phyloP scores from a whole-genome alignment of 768 basidiomycete genomes.

The Amanita pseudoporphyria region DNA sequence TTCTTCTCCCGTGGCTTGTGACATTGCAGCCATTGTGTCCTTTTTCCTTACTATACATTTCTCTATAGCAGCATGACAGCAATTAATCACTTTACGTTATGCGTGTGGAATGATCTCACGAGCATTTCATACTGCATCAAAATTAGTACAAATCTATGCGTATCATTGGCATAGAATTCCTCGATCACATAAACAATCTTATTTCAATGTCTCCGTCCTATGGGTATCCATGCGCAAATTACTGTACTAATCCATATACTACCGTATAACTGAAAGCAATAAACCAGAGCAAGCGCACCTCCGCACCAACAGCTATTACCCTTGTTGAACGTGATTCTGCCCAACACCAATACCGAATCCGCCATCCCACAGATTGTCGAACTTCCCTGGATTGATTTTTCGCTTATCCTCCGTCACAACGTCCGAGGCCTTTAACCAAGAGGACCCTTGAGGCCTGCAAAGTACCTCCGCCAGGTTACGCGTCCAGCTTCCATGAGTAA shows the following conservation, averaged over 20 bases:
- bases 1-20: too few species aligned
- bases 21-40: too few species aligned
- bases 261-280: constrained; percentile 1
- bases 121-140: neutral
- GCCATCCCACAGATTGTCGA: constrained; percentile 9
- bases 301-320: neutral
- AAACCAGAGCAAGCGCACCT: neutral
- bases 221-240: neutral
- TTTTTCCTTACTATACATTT: neutral
- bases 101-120: neutral
- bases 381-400: constrained; percentile 59
- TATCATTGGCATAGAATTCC: neutral
- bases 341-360: constrained; percentile 6
- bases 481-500: constrained; percentile 70
- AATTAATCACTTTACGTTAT: neutral
- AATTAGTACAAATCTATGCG: neutral
- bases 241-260: neutral
- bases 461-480: constrained; percentile 68
- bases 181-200: neutral
- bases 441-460: constrained; percentile 71
- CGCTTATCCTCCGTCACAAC: constrained; percentile 65
- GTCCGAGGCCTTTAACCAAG: constrained; percentile 63
- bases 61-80: too few species aligned
- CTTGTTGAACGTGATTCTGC: neutral
- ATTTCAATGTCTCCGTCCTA: neutral